Percentiles rank a stretch among this genome's conserved stretches.
These are phyloP conservation scores for Oldenlandia corymbosa DNA, from an alignment of 257 asterid species.

Conservation along the genomic window DNA sequence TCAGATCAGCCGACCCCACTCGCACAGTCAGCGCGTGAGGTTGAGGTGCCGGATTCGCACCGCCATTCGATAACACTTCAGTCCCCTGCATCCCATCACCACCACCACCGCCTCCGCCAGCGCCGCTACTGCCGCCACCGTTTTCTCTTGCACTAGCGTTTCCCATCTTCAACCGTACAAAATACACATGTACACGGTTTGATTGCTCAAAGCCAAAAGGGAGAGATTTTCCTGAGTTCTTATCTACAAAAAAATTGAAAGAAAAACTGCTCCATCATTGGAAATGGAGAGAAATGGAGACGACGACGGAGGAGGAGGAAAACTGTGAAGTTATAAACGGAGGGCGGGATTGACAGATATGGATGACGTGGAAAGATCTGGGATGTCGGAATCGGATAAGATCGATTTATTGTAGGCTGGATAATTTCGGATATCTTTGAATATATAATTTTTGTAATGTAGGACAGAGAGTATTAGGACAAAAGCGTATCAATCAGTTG, in stretches of 20 bases:
- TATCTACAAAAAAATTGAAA: too few species aligned
- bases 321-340: too few species aligned
- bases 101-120: constrained; percentile 17
- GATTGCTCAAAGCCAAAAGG: too few species aligned
- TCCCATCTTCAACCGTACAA: too few species aligned
- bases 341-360: constrained; percentile 20
- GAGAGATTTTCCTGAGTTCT: too few species aligned
- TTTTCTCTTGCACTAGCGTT: constrained; percentile 65
- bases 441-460: too few species aligned
- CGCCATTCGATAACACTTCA: constrained; percentile 20
- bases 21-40: constrained; percentile 34
- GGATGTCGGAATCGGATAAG: constrained; percentile 49
- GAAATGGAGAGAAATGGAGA: too few species aligned
- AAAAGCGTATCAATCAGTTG: neutral
- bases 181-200: too few species aligned
- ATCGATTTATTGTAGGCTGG: constrained; percentile 9
- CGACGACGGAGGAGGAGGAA: too few species aligned
- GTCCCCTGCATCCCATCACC: constrained; percentile 28
- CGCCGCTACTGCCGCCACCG: constrained; percentile 13
- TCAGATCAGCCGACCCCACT: constrained; percentile 56
- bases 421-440: neutral
- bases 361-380: constrained; percentile 41
- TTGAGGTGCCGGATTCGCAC: constrained; percentile 8
- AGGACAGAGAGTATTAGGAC: neutral
- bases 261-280: too few species aligned